Evolutionary conservation across 129 eudicot species (phyloP).

Genomic region (Flaveria trinervia): DNA sequence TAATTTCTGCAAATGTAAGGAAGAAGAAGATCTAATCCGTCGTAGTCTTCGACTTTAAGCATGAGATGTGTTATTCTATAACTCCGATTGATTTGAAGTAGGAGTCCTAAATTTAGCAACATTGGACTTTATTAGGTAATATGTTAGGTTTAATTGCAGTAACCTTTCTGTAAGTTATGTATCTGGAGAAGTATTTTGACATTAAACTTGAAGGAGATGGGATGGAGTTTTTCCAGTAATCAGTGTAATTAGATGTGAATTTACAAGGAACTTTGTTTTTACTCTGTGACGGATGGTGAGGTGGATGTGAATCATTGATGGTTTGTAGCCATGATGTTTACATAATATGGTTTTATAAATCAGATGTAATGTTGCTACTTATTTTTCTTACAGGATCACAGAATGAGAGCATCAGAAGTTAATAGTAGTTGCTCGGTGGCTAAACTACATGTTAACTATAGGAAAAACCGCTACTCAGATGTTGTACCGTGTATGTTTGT

Average conservation of each 20-base stretch:
- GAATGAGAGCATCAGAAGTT: slow-evolving; percentile 67
- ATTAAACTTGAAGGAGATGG: too few relatives aligned
- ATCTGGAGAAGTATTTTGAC: neutral
- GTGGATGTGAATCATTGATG: neutral
- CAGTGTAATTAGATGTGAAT: neutral
- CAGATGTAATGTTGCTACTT: neutral
- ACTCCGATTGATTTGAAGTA: slow-evolving; percentile 11
- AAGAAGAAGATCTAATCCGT: slow-evolving; percentile 17
- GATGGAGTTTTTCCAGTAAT: too few relatives aligned
- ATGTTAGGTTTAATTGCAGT: neutral
- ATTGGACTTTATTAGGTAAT: neutral
- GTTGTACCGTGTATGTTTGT: slow-evolving; percentile 73
- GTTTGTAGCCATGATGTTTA: neutral
- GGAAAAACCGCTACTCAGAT: slow-evolving; percentile 87
- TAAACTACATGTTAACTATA: slow-evolving; percentile 49
- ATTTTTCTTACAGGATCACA: slow-evolving; percentile 50
- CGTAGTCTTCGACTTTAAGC: slow-evolving; percentile 1
- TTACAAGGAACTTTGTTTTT: neutral
- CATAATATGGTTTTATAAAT: neutral
- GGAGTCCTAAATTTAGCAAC: neutral
- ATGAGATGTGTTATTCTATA: neutral
- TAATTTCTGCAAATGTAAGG: slow-evolving; percentile 7
- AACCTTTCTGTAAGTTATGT: neutral
- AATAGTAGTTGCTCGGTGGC: slow-evolving; percentile 72
- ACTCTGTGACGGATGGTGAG: neutral